Evolutionary conservation across 2,329 filamentous ascomycete genomes (phyloP).

Genomic region (Colletotrichum nymphaeae): DNA sequence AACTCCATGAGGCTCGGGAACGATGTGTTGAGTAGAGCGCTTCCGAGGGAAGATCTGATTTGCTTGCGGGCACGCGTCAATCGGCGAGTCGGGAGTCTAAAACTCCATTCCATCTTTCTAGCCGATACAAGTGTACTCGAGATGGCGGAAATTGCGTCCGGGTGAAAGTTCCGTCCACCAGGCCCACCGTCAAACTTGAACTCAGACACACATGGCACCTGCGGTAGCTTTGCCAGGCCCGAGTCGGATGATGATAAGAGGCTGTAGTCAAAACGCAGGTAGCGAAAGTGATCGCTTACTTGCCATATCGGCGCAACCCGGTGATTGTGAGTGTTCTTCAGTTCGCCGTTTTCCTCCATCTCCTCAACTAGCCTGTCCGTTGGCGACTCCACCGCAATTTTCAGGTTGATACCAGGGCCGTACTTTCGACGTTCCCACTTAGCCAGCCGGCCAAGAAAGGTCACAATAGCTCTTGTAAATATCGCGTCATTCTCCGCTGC

Average conservation of each 20-base stretch:
- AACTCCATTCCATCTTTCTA: constrained; percentile 1
- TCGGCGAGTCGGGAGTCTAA: neutral
- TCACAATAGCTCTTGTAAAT: neutral
- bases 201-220: constrained; percentile 1
- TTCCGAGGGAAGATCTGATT: neutral
- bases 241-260: neutral
- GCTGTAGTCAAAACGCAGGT: neutral
- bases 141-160: neutral
- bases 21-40: neutral
- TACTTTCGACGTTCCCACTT: neutral
- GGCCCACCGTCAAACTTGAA: neutral
- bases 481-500: neutral
- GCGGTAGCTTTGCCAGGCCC: neutral
- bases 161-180: neutral
- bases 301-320: neutral
- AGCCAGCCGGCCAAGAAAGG: neutral
- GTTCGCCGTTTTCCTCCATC: neutral
- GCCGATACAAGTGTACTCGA: neutral
- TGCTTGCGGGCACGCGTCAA: neutral
- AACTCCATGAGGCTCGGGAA: constrained; percentile 9
- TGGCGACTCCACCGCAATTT: neutral
- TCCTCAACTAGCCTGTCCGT: neutral
- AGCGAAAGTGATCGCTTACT: neutral
- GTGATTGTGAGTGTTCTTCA: neutral
- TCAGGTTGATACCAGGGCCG: neutral